Base-by-base conservation (phyloP, 208 protist genomes). In the Crithidia sp. region DNA sequence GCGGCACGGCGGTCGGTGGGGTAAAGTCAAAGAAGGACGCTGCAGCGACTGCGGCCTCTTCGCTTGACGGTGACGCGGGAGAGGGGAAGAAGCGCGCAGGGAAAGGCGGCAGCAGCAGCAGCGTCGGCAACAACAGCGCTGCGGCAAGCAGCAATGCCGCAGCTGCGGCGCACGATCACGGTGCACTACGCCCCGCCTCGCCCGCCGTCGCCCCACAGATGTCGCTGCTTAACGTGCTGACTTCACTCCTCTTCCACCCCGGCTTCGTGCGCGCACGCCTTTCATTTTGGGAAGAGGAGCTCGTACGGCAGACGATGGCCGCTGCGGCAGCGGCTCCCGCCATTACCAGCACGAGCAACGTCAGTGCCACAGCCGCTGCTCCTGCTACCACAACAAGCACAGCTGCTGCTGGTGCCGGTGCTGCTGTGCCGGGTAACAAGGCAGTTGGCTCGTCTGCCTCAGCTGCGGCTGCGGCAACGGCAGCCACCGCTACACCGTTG, bases 241-340 rank as follows among this genome's bases (percentile, higher is more conserved):
- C 74, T n/a, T 60, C 74, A 3, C 68, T 79, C 45, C 62, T 74
- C 47, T 79, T 79, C 50, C 71, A 71, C 36, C 74, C 67, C 2
- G 49, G 41, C n/a, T 79, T 79, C 54, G 61, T 79, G 47, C 67
- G 61, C 7, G 13, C 59, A 4, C 74, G 74, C 8, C 44, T 79
- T 41, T n/a, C 64, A 19, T 37, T 66, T 28, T 57, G 71, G 62
- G 74, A 79, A 37, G 44, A 74, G 52, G 63, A 79, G 62, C 19
- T 79, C n/a, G 40, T 58, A 37, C 60, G 55, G 4, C 3, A 40
- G 40, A 65, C 67, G 37, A 62, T 56, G 53, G 61, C 66, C 13
- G 53, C 60, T 17, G 67, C 62, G 0, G 61, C 67, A 10, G 43
- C 59, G 40, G 57, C 40, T 50, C 65, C 52, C 43, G 64, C 28